Base-by-base conservation (phyloP, 2,329 filamentous ascomycete genomes). In the Fusarium newnesense region DNA sequence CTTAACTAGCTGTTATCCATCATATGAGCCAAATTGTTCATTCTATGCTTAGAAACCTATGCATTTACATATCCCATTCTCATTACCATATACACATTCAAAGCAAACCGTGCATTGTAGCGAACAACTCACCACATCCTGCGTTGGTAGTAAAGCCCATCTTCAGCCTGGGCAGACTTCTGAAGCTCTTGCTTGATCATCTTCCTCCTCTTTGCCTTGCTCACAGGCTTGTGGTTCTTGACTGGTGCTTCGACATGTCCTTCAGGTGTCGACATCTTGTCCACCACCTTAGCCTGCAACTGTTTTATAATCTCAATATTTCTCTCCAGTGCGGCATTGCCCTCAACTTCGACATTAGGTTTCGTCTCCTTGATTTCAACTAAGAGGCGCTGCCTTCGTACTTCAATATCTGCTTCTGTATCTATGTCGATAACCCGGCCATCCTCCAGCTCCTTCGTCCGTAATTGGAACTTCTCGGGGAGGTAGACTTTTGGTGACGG, bases 101-200 rank as follows among this genome's bases (percentile, higher is more conserved):
- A 60, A 30, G 34, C 16, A 32, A 60, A 39, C 28, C 28, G 32
- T 5, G 42, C 28, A 19, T 24, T 21, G 13, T 16, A 26, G 18
- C 42, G 7, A 54, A 18, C 16, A 53, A 40, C 26, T 63, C 80
- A 90, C 84, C 86, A 89, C 70, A 89, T 80, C 54, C 89, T 81
- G 52, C 88, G 84, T 75, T 89, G 87, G 75, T 90, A 89, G 68
- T 87, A 87, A 30, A 85, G 81, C 19, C 82, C 86, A 78, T 81
- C 81, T 6, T 86, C 81, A 21, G 81, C 80, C 76, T 84, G 85
- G 11, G 87, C 83, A 62, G 87, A 76, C 70, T 80, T 83, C 78
- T 80, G 81, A 68, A 91, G 85, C 75, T 91, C 88, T 69, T 88
- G 86, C 77, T 88, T 90, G 76, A 91, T 91, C 73, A 85, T 82